Base-by-base conservation (phyloP, 345 rosid genomes). In the Luvunga scandens region DNA sequence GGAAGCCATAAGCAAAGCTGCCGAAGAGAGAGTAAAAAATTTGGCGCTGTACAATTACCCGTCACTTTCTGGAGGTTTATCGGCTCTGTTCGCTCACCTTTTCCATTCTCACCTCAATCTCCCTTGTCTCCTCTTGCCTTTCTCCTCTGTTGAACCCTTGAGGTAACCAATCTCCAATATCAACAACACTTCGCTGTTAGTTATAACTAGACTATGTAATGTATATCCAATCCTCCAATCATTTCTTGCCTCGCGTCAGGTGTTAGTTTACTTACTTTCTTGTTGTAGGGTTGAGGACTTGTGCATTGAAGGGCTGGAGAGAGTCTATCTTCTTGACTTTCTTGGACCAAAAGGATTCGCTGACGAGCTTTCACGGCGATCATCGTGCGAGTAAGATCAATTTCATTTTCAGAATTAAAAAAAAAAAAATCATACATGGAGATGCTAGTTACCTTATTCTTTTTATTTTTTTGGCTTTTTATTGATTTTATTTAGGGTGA, bases 31-130 rank as follows among this genome's bases (percentile, higher is more conserved):
- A 63, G 88, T 86, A 53, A 86, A 85, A 22, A 91, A 86, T 72
- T 59, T 92, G 68, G 91, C 86, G 3, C 87, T 92, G 4, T 95
- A 95, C 85, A 93, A 92, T 74, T 95, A 93, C 79, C 97, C 99
- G 1, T 95, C 98, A 0, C 89, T 90, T 85, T 89, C 99, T 6
- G 99, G 99, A 39, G 94, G 94, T 1, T 88, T 86, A 82, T 90
- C 93, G 16, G 95, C 98, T 83, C 85, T 93, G 84, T 91, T 92
- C 77, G 93, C 97, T 79, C 90, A 80, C 67, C 91, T 90, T 83
- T 92, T 88, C 85, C 98, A 92, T 85, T 86, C 91, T 59, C 96
- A 83, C 48, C 82, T 87, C 83, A 80, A 68, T 82, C 68, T 87
- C 72, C 93, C 93, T 48, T 90, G 83, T 89, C 93, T 95, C 73